A percentile compares a stretch with the other conserved stretches of the same genome.
phyloP scores from a whole-genome alignment of 768 basidiomycete genomes.

The Boletus coccyginus region DNA sequence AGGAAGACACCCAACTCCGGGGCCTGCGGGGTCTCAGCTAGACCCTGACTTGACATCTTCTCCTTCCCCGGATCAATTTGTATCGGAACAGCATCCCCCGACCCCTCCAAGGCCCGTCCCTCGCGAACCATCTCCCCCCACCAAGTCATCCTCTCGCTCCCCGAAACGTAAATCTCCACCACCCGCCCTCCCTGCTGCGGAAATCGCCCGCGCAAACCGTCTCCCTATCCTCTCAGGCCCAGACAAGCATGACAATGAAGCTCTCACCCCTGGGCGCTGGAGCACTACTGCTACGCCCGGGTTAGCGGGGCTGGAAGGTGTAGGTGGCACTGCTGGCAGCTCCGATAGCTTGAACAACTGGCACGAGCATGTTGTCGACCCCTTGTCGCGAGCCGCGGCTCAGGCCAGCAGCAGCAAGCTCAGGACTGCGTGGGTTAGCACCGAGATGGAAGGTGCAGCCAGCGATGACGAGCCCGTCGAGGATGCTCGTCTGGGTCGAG shows the following conservation, averaged over 20 bases:
- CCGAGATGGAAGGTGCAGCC: conserved; percentile 38
- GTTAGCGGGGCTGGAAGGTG: conserved; percentile 27
- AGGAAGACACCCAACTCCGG: conserved; percentile 78
- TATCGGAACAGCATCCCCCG: conserved; percentile 14
- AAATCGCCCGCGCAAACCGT: conserved; percentile 29
- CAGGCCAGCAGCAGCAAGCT: conserved; percentile 18
- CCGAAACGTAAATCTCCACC: conserved; percentile 34
- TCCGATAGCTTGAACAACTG: conserved; percentile 23
- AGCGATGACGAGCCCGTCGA: conserved; percentile 28
- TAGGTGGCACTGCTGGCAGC: conserved; percentile 12
- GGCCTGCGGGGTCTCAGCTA: conserved; percentile 55
- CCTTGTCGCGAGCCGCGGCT: conserved; percentile 22
- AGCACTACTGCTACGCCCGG: conserved; percentile 79
- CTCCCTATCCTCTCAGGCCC: conserved; percentile 22
- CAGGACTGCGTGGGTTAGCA: conserved; percentile 39
- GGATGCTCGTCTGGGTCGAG: conserved; percentile 14
- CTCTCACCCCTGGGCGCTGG: conserved; percentile 59
- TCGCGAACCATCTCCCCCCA: conserved; percentile 26
- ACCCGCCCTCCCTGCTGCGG: conserved; percentile 27
- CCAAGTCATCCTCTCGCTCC: conserved; percentile 21
- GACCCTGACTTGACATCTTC: conserved; percentile 18
- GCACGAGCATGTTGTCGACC: conserved; percentile 31
- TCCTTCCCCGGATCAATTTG: conserved; percentile 13
- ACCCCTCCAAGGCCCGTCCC: conserved; percentile 20
- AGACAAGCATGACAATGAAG: conserved; percentile 31